Evolutionary conservation across 2,329 filamentous ascomycete genomes (phyloP).

Genomic region (Aspergillus sp.): DNA sequence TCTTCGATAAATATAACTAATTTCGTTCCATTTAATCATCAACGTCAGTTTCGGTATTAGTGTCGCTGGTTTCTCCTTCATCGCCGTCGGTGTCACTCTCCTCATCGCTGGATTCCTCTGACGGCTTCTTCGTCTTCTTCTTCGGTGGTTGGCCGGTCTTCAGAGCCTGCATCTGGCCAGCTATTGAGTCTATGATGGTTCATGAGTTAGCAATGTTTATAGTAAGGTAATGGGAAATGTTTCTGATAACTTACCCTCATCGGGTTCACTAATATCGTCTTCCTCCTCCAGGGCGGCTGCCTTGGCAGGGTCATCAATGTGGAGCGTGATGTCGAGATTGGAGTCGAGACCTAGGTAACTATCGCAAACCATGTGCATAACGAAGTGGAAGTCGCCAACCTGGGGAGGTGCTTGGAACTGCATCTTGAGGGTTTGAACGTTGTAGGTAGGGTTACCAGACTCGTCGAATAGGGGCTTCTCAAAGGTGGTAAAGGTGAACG

Average conservation of each 20-base stretch:
- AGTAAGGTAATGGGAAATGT: constrained; percentile 16
- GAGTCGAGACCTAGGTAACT: constrained; percentile 93
- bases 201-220: constrained; percentile 15
- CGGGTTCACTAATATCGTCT: constrained; percentile 95
- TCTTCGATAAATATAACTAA: not conserved
- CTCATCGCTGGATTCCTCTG: constrained; percentile 62
- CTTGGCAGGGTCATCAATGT: constrained; percentile 85
- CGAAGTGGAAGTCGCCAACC: constrained; percentile 88
- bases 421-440: constrained; percentile 94
- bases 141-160: constrained; percentile 66
- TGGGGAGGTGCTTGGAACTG: constrained; percentile 95
- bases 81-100: constrained; percentile 66
- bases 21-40: constrained; percentile 55
- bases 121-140: constrained; percentile 57
- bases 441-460: constrained; percentile 82
- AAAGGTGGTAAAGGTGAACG: constrained; percentile 91
- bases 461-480: constrained; percentile 83
- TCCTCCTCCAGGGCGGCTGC: constrained; percentile 77
- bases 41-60: constrained; percentile 73
- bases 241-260: constrained; percentile 72
- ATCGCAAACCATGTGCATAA: constrained; percentile 91
- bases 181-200: constrained; percentile 68
- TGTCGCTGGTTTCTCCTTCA: constrained; percentile 56
- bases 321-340: constrained; percentile 84
- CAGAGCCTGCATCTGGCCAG: constrained; percentile 84